Evolutionary conservation across 2,329 filamentous ascomycete species (phyloP).

Genomic region (Aureobasidium mangrovei): DNA sequence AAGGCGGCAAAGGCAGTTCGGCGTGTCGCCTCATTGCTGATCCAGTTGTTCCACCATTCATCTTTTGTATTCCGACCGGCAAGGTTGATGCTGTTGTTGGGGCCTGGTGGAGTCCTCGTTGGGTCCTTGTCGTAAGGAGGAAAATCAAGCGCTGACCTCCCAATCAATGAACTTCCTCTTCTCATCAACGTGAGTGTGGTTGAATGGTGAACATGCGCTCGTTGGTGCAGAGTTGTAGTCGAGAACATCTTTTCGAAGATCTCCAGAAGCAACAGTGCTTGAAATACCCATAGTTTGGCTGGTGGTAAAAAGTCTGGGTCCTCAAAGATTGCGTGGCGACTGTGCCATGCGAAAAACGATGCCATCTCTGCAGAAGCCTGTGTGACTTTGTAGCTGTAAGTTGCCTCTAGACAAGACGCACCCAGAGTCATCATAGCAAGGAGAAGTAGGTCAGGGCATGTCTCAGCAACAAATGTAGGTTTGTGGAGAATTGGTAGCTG

Average conservation of each 20-base stretch:
- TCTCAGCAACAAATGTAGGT: slow-evolving; percentile 83
- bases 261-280: slow-evolving; percentile 79
- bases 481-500: slow-evolving; percentile 92
- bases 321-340: slow-evolving; percentile 95
- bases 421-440: slow-evolving; percentile 89
- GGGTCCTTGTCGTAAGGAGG: slow-evolving; percentile 63
- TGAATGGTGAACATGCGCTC: slow-evolving; percentile 92
- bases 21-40: slow-evolving; percentile 82
- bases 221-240: slow-evolving; percentile 80
- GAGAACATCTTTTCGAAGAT: slow-evolving; percentile 98
- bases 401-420: slow-evolving; percentile 78
- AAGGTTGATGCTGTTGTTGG: slow-evolving; percentile 39
- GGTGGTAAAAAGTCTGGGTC: slow-evolving; percentile 82
- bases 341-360: slow-evolving; percentile 83
- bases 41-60: slow-evolving; percentile 95
- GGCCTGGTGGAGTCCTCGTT: slow-evolving; percentile 36
- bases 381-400: slow-evolving; percentile 63
- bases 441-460: slow-evolving; percentile 73
- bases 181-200: slow-evolving; percentile 94
- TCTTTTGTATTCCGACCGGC: slow-evolving; percentile 56
- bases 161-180: slow-evolving; percentile 81
- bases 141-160: slow-evolving; percentile 73
- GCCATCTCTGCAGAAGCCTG: slow-evolving; percentile 73
- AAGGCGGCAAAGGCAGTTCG: slow-evolving; percentile 90
- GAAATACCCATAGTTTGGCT: slow-evolving; percentile 93